Evolutionary conservation across 148 eudicot genomes (phyloP), one percentile per base, ranked within the genome.

Genomic region (Hydrangea macrophylla): DNA sequence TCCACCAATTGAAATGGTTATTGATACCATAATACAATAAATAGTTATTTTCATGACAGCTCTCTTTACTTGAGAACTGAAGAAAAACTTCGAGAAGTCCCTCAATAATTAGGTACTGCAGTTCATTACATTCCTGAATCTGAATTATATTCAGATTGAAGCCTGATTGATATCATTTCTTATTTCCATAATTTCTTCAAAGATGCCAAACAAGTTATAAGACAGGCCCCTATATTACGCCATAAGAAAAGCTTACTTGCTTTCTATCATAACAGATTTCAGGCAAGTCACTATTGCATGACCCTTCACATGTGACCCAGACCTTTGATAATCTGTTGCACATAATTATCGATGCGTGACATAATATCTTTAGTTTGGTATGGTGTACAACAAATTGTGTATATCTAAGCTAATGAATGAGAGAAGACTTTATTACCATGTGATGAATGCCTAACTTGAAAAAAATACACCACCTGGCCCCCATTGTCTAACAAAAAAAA

Each of bases 281-380:
- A 55, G 63, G 62, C 39, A 72, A 72, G 69, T 72, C 69, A 63
- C 75, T 63, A 64, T 72, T 72, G 75, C 75, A 72, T 72, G 75
- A 72, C 62, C 66, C 33, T 45, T 58, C 35, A 56, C 67, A 53
- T 70, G 67, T 58, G 53, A 44, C 22, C 13, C 2, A 31, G 9
- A 23, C 53, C 13, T 35, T n/a, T 8, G 20, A 55, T 24, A 70
- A 51, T 70, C 74, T 33, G 74, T 70, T 70, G 50, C 65, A 70
- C 67, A 51, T 70, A 45, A 51, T 53, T 62, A 18, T 70, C 60
- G 37, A 33, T 12, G 2, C 22, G 33, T 53, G 17, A 22, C 53
- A 70, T 60, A 60, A 30, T 33, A 70, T 70, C 70, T 51, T 25
- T 64, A 55, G 65, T 58, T 73, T 7, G 70, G 65, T 60, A 67